phyloP scores from a whole-genome alignment of 441 rosid genomes.

The California macrophylla region DNA sequence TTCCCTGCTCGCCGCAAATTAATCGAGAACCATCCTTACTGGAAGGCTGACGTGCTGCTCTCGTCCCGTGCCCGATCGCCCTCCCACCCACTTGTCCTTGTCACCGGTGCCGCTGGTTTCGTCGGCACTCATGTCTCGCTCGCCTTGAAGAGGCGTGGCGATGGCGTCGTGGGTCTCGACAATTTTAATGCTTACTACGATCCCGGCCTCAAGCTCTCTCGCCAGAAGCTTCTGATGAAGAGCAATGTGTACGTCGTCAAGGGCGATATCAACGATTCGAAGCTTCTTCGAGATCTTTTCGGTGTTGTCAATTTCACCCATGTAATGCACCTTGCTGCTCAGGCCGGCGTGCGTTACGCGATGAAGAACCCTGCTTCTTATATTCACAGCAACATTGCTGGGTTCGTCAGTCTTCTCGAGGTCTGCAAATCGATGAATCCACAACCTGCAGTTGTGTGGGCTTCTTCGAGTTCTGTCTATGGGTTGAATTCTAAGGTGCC shows the following conservation, averaged over 20 bases:
- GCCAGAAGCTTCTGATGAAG: slow-evolving; percentile 70
- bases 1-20: slow-evolving; percentile 47
- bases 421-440: slow-evolving; percentile 76
- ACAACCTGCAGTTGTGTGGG: slow-evolving; percentile 95
- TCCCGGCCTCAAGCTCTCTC: slow-evolving; percentile 69
- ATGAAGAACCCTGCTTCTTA: slow-evolving; percentile 91
- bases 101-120: slow-evolving; percentile 96
- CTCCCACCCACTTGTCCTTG: slow-evolving; percentile 60
- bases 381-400: slow-evolving; percentile 89
- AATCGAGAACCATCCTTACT: slow-evolving; percentile 62
- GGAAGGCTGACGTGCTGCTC: slow-evolving; percentile 55
- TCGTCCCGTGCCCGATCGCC: slow-evolving; percentile 64
- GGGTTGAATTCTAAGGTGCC: slow-evolving; percentile 92
- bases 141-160: slow-evolving; percentile 81
- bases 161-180: slow-evolving; percentile 80
- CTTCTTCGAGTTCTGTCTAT: slow-evolving; percentile 90
- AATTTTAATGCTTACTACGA: slow-evolving; percentile 91
- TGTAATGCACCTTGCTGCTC: slow-evolving; percentile 95
- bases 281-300: slow-evolving; percentile 58
- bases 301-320: slow-evolving; percentile 75
- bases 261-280: slow-evolving; percentile 82
- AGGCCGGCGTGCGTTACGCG: slow-evolving; percentile 96
- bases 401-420: slow-evolving; percentile 77
- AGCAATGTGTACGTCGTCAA: slow-evolving; percentile 68
- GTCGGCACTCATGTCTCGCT: slow-evolving; percentile 89